Conservation (phyloP, 2,329 filamentous ascomycete genomes). For the Chaetothyriales sp. region DNA sequence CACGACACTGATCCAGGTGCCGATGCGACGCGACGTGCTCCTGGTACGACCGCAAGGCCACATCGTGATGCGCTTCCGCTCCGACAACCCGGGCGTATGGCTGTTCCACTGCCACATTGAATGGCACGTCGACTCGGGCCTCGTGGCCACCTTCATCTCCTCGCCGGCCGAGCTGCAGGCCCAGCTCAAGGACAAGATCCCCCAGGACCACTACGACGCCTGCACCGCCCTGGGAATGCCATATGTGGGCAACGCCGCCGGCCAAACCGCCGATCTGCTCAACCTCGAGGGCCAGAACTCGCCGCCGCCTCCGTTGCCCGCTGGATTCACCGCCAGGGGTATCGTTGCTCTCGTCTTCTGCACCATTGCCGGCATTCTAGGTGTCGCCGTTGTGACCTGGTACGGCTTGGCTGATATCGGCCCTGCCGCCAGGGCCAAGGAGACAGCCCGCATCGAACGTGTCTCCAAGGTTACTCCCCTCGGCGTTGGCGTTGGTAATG, state of each 20-base stretch:
- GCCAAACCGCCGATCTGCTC: constrained; percentile 49
- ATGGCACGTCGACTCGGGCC: constrained; percentile 38
- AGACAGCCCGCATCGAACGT: constrained; percentile 1
- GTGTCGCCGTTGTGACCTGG: constrained; percentile 51
- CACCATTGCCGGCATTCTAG: constrained; percentile 51
- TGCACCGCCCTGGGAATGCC: constrained; percentile 29
- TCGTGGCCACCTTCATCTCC: constrained; percentile 38
- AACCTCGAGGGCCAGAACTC: constrained; percentile 48
- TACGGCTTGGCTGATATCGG: constrained; percentile 34
- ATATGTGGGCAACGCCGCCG: constrained; percentile 23
- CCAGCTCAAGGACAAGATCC: constrained; percentile 21
- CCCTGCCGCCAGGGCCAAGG: constrained; percentile 4
- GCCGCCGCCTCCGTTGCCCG: constrained; percentile 42
- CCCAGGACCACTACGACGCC: constrained; percentile 40
- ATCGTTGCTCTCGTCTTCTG: constrained; percentile 64
- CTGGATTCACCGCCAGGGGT: constrained; percentile 55
- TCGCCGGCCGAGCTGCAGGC: not conserved
- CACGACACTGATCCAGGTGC: constrained; percentile 23
- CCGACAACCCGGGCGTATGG: constrained; percentile 39
- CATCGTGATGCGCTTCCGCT: constrained; percentile 39
- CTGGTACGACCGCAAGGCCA: constrained; percentile 40
- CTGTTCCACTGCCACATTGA: constrained; percentile 38
- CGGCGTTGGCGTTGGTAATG: not conserved
- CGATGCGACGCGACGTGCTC: constrained; percentile 39
- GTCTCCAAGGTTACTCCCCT: not conserved